Evolutionary conservation across 2,329 filamentous ascomycete species (phyloP).

Genomic region (Penicillium brasilianum): DNA sequence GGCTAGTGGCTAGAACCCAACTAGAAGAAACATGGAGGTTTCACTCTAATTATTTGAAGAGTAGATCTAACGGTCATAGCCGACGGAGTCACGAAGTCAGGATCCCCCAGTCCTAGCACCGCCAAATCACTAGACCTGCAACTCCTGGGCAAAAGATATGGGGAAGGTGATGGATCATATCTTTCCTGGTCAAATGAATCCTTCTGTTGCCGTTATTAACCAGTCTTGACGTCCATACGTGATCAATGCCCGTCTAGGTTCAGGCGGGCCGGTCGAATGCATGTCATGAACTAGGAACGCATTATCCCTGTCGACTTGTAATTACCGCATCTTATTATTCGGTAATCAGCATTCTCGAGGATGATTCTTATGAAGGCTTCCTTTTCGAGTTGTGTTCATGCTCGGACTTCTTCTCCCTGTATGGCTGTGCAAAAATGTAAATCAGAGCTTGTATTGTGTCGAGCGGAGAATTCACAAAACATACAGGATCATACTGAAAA

Average conservation of each 20-base stretch:
- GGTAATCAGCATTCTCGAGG: background rate
- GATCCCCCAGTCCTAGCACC: background rate
- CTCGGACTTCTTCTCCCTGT: background rate
- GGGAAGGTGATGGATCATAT: background rate
- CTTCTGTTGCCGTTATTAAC: background rate
- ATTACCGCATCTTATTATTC: background rate
- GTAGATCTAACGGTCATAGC: background rate
- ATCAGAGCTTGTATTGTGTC: background rate
- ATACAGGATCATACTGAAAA: too few species aligned
- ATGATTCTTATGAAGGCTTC: background rate
- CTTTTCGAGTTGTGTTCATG: background rate
- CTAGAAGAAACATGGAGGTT: constrained; percentile 3
- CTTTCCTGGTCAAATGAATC: background rate
- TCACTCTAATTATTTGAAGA: background rate
- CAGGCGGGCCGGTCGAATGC: constrained; percentile 1
- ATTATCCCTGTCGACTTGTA: background rate
- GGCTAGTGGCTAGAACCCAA: background rate
- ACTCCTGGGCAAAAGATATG: background rate
- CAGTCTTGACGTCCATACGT: background rate
- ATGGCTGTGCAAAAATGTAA: background rate
- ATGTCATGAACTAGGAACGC: constrained; percentile 1
- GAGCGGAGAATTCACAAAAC: too few species aligned
- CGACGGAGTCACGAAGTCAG: background rate
- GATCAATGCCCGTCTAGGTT: background rate
- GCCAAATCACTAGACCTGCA: background rate